These are phyloP conservation scores for Pilasporangium apinafurcum DNA, from an alignment of 352 stramenopile genomes.

Conservation along the genomic window DNA sequence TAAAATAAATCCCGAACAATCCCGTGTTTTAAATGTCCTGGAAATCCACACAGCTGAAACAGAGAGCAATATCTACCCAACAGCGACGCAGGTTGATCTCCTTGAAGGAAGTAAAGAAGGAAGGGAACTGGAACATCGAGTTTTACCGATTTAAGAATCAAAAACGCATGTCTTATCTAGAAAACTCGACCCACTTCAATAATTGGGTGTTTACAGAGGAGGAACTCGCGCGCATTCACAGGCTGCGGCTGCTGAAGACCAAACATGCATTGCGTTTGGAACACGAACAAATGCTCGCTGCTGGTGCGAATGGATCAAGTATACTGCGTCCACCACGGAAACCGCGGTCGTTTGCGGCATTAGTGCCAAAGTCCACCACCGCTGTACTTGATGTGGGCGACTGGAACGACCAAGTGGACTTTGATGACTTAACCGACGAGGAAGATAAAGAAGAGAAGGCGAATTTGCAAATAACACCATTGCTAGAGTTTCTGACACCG, in stretches of 20 bases:
- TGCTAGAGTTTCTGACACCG: slow-evolving; percentile 50
- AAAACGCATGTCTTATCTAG: slow-evolving; percentile 82
- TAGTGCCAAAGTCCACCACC: slow-evolving; percentile 59
- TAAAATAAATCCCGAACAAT: too few relatives aligned
- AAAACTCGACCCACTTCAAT: slow-evolving; percentile 85
- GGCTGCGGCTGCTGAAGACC: slow-evolving; percentile 61
- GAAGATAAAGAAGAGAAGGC: slow-evolving; percentile 48
- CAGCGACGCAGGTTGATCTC: too few relatives aligned
- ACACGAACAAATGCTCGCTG: slow-evolving; percentile 35
- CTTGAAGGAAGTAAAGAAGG: too few relatives aligned
- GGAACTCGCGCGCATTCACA: slow-evolving; percentile 45
- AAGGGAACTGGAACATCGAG: too few relatives aligned
- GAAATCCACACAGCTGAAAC: too few relatives aligned
- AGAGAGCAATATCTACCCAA: too few relatives aligned
- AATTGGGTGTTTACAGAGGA: slow-evolving; percentile 81
- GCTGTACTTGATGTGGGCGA: slow-evolving; percentile 56
- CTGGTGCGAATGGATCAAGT: slow-evolving; percentile 7
- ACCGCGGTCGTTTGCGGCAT: slow-evolving; percentile 70
- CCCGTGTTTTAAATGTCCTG: too few relatives aligned
- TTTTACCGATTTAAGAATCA: too few relatives aligned
- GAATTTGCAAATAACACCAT: slow-evolving; percentile 32
- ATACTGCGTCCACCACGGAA: slow-evolving; percentile 32
- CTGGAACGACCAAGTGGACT: slow-evolving; percentile 70
- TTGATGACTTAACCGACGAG: slow-evolving; percentile 20
- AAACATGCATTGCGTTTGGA: slow-evolving; percentile 55